These are phyloP conservation scores for Inonotus hispidus DNA, from an alignment of 1,284 basidiomycete species.

Conservation along the genomic window DNA sequence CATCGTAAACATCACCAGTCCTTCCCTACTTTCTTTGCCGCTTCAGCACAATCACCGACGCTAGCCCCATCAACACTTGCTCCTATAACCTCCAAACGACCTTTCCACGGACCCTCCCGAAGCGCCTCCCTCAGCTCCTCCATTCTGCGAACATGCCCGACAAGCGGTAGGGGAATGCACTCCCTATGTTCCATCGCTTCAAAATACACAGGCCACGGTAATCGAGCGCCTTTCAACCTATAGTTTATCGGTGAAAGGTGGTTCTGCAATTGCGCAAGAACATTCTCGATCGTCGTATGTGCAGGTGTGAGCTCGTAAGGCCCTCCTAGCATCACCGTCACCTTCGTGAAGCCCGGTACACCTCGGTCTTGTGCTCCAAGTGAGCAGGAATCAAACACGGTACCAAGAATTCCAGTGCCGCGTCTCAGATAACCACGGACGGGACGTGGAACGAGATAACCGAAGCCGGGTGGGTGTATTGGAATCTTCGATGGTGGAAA, in stretches of 20 bases:
- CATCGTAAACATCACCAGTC: conserved; percentile 17
- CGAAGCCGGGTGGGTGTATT: conserved; percentile 83
- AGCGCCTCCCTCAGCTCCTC: conserved; percentile 50
- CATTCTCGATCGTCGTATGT: conserved; percentile 22
- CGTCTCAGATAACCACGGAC: conserved; percentile 38
- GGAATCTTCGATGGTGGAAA: conserved; percentile 46
- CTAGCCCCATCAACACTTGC: conserved; percentile 88
- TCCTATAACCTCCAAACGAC: conserved; percentile 71
- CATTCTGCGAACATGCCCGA: conserved; percentile 74
- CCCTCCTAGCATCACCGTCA: conserved; percentile 92
- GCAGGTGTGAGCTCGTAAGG: conserved; percentile 49
- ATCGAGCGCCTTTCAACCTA: conserved; percentile 26
- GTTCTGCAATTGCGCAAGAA: conserved; percentile 32
- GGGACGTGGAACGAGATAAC: conserved; percentile 88
- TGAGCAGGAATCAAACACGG: conserved; percentile 80
- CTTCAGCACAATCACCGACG: conserved; percentile 83
- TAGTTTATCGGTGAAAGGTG: conserved; percentile 50
- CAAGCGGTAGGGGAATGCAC: conserved; percentile 81
- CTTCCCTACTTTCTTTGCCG: conserved; percentile 53
- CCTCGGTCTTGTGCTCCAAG: conserved; percentile 62
- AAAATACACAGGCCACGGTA: conserved; percentile 57
- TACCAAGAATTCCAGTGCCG: conserved; percentile 61
- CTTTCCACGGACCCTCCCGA: conserved; percentile 41
- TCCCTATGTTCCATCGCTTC: conserved; percentile 52
- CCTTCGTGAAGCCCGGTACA: conserved; percentile 46